Evolutionary conservation across 2,329 filamentous ascomycete genomes (phyloP).

Genomic region (Cordyceps cateniannulata): DNA sequence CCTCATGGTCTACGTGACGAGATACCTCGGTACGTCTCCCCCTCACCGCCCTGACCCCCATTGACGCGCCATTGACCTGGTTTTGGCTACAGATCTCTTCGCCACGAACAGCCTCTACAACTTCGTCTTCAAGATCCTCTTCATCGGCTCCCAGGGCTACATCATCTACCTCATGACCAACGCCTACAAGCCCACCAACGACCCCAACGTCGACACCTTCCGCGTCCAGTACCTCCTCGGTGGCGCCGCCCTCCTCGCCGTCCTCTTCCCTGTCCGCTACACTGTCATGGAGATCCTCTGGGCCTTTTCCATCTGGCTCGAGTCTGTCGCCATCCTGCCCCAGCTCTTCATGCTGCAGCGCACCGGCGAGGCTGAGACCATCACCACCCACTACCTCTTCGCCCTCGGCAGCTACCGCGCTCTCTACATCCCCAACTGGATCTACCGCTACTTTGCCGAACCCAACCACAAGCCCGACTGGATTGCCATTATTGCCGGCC

Average conservation of each 20-base stretch:
- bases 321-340: slow-evolving; percentile 91
- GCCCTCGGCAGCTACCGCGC: slow-evolving; percentile 87
- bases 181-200: slow-evolving; percentile 94
- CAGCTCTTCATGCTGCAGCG: slow-evolving; percentile 98
- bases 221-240: slow-evolving; percentile 90
- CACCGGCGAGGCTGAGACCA: slow-evolving; percentile 98
- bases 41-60: background rate
- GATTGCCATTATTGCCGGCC: slow-evolving; percentile 80
- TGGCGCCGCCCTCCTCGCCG: slow-evolving; percentile 68
- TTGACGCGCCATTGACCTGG: background rate
- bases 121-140: slow-evolving; percentile 90
- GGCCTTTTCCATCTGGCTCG: slow-evolving; percentile 98
- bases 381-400: slow-evolving; percentile 96
- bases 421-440: slow-evolving; percentile 98
- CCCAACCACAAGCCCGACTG: slow-evolving; percentile 66
- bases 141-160: slow-evolving; percentile 84
- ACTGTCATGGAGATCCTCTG: slow-evolving; percentile 80
- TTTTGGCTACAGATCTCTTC: slow-evolving; percentile 64
- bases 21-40: slow-evolving; percentile 68
- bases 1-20: slow-evolving; percentile 84
- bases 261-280: slow-evolving; percentile 84
- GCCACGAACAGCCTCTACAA: slow-evolving; percentile 83
- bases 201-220: slow-evolving; percentile 95
- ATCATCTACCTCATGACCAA: slow-evolving; percentile 98
- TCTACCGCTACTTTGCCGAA: slow-evolving; percentile 81